A percentile compares a stretch with the other conserved stretches of the same genome.
Evolutionary conservation across 2,329 filamentous ascomycete species (phyloP).

Genomic region (Trichoderma afroharzianum): DNA sequence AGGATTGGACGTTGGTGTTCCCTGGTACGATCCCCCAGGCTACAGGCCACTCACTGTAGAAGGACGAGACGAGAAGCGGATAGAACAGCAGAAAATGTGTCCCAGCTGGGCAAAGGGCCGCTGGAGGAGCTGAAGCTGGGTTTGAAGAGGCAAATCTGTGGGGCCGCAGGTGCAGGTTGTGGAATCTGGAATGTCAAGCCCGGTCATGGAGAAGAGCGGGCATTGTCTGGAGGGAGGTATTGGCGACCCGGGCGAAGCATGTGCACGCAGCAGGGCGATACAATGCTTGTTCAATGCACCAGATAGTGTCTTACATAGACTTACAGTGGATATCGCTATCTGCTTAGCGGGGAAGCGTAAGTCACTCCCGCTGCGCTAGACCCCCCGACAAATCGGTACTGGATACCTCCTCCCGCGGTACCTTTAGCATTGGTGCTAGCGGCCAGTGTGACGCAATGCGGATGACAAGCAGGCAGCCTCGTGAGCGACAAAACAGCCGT

Average conservation of each 20-base stretch:
- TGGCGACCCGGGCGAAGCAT: neutral
- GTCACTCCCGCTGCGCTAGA: neutral
- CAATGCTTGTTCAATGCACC: neutral
- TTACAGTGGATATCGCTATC: neutral
- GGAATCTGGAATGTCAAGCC: conserved; percentile 9
- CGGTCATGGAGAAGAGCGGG: neutral
- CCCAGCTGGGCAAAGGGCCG: neutral
- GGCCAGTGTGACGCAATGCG: conserved; percentile 16
- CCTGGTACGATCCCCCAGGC: neutral
- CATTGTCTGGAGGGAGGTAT: neutral
- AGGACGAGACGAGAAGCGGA: neutral
- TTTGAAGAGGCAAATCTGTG: neutral
- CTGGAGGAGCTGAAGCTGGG: neutral
- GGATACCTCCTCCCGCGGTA: neutral
- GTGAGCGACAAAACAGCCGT: neutral
- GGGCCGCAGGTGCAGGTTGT: neutral
- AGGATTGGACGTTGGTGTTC: neutral
- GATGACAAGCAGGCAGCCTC: neutral
- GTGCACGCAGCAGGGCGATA: neutral
- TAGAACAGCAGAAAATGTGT: neutral
- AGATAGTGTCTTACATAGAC: neutral
- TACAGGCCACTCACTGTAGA: too few relatives aligned
- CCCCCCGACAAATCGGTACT: neutral
- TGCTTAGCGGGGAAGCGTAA: neutral
- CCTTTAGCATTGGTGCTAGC: neutral